These are phyloP conservation scores for Penicillium thymicola DNA, from an alignment of 2,329 filamentous ascomycete species.

Conservation along the genomic window DNA sequence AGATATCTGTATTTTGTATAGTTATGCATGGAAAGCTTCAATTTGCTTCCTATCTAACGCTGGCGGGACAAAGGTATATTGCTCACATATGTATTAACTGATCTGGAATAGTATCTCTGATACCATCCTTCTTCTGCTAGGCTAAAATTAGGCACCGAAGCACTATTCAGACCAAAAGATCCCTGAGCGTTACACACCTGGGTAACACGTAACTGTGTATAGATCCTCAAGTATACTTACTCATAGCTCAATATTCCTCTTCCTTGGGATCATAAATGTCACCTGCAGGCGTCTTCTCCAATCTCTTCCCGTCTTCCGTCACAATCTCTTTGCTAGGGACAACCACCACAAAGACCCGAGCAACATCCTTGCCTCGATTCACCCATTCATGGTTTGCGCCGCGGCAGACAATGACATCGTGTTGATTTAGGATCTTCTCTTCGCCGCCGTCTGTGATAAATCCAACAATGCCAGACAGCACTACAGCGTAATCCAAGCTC, in stretches of 20 bases:
- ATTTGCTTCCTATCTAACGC: no score
- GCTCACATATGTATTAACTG: no score
- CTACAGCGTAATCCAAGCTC: conserved; percentile 32
- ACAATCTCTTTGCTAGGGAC: conserved; percentile 42
- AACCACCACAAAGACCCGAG: conserved; percentile 42
- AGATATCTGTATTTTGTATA: no score
- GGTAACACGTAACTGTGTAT: background rate
- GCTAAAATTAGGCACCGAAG: no score
- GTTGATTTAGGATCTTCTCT: conserved; percentile 26
- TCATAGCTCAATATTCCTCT: conserved; percentile 10
- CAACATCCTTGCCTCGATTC: conserved; percentile 39
- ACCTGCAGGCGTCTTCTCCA: conserved; percentile 36
- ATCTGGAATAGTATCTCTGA: no score
- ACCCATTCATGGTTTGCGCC: conserved; percentile 48
- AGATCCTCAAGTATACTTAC: no score
- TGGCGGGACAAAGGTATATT: no score
- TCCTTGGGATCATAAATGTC: conserved; percentile 21
- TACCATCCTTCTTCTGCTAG: no score
- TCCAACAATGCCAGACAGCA: conserved; percentile 27
- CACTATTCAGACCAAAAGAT: no score
- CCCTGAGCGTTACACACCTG: no score
- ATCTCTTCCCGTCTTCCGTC: conserved; percentile 34
- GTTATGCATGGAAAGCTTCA: no score
- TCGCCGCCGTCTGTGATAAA: conserved; percentile 28
- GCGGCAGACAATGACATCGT: conserved; percentile 33